Conservation (phyloP, 1,284 basidiomycete genomes). For the Melampsora medusae region DNA sequence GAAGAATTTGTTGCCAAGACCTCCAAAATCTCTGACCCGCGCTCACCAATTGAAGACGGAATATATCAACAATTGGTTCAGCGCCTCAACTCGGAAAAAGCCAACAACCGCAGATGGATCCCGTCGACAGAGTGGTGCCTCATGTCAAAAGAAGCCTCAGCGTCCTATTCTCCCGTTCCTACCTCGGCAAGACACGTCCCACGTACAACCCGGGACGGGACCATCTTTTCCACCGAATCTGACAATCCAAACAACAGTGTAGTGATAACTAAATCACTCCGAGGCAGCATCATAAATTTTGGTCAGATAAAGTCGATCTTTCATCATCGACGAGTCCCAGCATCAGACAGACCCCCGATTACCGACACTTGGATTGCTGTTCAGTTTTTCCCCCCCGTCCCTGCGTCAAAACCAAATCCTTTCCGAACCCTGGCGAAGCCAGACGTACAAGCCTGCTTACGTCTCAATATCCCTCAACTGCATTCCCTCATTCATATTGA, state of each 20-base stretch:
- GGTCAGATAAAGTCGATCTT: neutral
- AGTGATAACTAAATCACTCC: neutral
- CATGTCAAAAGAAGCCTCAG: neutral
- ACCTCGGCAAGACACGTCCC: neutral
- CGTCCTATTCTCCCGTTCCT: neutral
- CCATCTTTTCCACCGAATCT: neutral
- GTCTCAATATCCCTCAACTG: no score
- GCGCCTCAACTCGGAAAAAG: neutral
- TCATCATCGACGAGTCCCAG: neutral
- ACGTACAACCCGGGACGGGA: neutral
- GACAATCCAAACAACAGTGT: neutral
- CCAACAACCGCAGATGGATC: neutral
- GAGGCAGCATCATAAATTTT: neutral
- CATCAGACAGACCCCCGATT: neutral
- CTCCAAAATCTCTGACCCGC: slow-evolving; percentile 65
- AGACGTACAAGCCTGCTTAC: slow-evolving; percentile 46
- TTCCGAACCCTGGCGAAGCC: slow-evolving; percentile 51
- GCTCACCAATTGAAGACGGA: slow-evolving; percentile 47
- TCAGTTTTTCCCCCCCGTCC: neutral
- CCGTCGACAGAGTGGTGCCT: neutral
- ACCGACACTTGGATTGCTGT: neutral
- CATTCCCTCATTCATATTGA: neutral
- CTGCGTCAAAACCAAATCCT: neutral
- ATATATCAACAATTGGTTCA: neutral
- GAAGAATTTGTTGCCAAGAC: slow-evolving; percentile 55